Evolutionary conservation across 768 basidiomycete species (phyloP), one percentile per base, ranked within the genome.

Genomic region (Zangia roseola): DNA sequence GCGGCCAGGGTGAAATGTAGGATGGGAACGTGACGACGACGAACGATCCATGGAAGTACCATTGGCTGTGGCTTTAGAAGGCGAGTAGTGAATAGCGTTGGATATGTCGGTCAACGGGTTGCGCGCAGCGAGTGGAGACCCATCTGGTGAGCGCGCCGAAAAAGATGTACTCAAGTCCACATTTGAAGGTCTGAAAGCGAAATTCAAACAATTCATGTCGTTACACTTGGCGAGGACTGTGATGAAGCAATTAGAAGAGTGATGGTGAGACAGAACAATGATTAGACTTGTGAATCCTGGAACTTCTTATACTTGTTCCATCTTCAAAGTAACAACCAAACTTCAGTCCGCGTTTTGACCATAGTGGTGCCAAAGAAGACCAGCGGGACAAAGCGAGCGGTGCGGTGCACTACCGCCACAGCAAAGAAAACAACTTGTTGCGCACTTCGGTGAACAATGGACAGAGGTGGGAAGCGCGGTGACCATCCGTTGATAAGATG

Each of bases 321-420:
- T 39, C 54, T 33, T 41, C 34, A 25, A 43, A 37, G 48, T 21
- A 49, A 45, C 34, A 44, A 38, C 28, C 50, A 17, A 43, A 25
- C 28, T 40, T 39, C 13, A 38, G 39, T 33, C 38, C 35, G 41
- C 33, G 58, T 38, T 56, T 63, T 61, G 67, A 43, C 53, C 40
- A 34, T 35, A 24, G 53, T 50, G 56, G 56, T 45, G 46, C 42
- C 25, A 17, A 39, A 41, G 40, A 28, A 46, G 25, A 36, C 19
- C 39, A 37, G 31, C 41, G 24, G 40, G 35, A 64, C 55, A 66
- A 66, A 68, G 59, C 42, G 26, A 21, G 47, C 37, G 37, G 41
- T 23, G 47, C 37, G 37, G 41, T 23, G 34, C 44, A 53, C 44
- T 45, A 47, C 43, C 45, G 28, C 58, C 42, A 52, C 52, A 45